Conservation (phyloP, 352 stramenopile genomes). For the Phytophthora pisi region DNA sequence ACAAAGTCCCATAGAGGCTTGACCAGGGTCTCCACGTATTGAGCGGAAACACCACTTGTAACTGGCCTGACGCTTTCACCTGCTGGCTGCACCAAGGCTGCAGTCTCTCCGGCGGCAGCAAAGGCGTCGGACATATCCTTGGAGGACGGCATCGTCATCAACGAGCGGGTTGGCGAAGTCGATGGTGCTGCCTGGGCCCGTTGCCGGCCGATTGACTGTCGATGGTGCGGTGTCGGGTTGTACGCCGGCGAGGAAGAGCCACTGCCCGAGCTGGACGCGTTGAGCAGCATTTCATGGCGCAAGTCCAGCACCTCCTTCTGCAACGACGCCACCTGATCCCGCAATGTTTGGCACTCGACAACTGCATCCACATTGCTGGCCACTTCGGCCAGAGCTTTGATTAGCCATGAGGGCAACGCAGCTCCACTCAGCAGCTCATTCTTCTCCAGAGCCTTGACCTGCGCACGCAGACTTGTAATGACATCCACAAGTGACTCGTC, state of each 20-base stretch:
- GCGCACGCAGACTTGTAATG: conserved; percentile 65
- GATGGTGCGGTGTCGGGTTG: conserved; percentile 63
- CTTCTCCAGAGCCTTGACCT: conserved; percentile 74
- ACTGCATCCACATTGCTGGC: conserved; percentile 81
- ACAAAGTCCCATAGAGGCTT: conserved; percentile 82
- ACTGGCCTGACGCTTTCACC: conserved; percentile 1
- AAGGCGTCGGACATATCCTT: conserved; percentile 36
- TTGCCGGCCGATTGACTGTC: conserved; percentile 48
- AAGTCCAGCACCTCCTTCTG: conserved; percentile 84
- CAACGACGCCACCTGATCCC: conserved; percentile 75
- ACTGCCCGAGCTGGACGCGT: conserved; percentile 46
- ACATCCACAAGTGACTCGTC: conserved; percentile 81
- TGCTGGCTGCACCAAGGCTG: conserved; percentile 21
- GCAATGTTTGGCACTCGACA: conserved; percentile 76
- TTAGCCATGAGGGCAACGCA: conserved; percentile 69
- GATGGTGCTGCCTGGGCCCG: conserved; percentile 12
- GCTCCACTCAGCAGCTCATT: conserved; percentile 80
- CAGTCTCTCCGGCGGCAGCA: conserved; percentile 24
- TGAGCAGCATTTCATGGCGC: conserved; percentile 77
- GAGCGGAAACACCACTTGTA: conserved; percentile 11
- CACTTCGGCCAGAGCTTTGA: conserved; percentile 78
- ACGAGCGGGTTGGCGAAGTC: conserved; percentile 5
- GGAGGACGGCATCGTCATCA: conserved; percentile 25
- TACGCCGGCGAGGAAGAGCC: conserved; percentile 21
- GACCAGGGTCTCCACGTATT: conserved; percentile 45